phyloP scores from a whole-genome alignment of 208 protist species.

The Hexamita inflata region DNA sequence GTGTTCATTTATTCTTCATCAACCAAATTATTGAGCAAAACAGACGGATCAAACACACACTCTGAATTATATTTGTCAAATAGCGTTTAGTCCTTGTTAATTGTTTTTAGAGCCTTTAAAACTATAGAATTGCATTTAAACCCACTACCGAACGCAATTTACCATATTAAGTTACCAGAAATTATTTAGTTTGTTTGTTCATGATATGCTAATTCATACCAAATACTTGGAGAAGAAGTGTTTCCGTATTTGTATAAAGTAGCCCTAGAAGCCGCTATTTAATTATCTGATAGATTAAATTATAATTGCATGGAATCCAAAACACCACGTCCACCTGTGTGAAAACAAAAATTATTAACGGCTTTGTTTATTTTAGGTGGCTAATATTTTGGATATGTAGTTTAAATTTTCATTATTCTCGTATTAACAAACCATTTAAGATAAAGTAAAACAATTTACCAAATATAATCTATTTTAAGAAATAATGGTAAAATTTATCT shows the following conservation, averaged over 20 bases:
- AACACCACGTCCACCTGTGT: background rate
- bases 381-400: no score
- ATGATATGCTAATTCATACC: conserved; percentile 16
- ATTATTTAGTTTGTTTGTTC: background rate
- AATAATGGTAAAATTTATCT: conserved; percentile 54
- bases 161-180: background rate
- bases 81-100: no score
- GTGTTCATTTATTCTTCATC: no score
- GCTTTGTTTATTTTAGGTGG: background rate
- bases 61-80: no score
- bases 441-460: conserved; percentile 48
- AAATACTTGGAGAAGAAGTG: background rate
- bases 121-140: conserved; percentile 10
- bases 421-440: background rate
- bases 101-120: no score
- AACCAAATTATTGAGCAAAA: no score
- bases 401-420: conserved; percentile 21
- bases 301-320: background rate
- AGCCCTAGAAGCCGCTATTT: background rate
- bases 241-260: background rate
- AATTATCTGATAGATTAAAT: background rate
- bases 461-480: conserved; percentile 48
- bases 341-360: background rate
- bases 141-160: conserved; percentile 10
- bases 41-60: no score